Base-by-base conservation (phyloP, 768 basidiomycete genomes). In the Suillus placidus region DNA sequence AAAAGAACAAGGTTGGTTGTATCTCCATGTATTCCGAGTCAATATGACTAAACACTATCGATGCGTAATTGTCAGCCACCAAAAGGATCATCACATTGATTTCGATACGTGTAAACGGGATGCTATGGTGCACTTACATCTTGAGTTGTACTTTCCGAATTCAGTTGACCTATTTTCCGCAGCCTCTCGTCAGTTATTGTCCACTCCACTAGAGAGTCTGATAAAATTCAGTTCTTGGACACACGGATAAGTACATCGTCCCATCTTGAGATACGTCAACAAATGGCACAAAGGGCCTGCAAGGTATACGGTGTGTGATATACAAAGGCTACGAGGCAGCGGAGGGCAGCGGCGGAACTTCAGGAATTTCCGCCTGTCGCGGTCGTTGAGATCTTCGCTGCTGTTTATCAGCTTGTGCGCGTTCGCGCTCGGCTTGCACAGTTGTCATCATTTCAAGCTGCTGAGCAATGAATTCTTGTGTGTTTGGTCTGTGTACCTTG, bases 391-490 rank as follows among this genome's bases (percentile, higher is more conserved):
- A 75, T 74, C 84, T 89, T 69, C 87, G 85, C 68, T 83, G 80
- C 71, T 86, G 84, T 14, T 81, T 78, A 66, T 87, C 88, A 66
- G 84, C 85, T 60, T 87, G 85, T n/a, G 88, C 85, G 63, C 85
- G 83, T 73, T 94, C 91, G 69, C 91, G 90, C 73, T 95, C 93
- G 6, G 87, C 88, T 71, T 92, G 91, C 82, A 95, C 87, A n/a
- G 87, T 85, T 40, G 85, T 82, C 83, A 93, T 87, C 43, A 94
- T 93, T 68, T 90, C 87, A 66, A 95, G 79, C 69, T 97, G 95
- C 72, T 95, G 93, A 2, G 89, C 82, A 67, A 97, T 92, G 74
- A 97, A 97, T 60, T 96, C 95, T 20, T 86, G 84, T 4, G 93
- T 95, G 54, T 87, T 85, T 13, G 91, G 84, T 71, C 94, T 94